A percentile compares a stretch with the other conserved stretches of the same genome.
These are phyloP conservation scores for Tremellales sp. DNA, from an alignment of 1,284 basidiomycete genomes.

Conservation along the genomic window DNA sequence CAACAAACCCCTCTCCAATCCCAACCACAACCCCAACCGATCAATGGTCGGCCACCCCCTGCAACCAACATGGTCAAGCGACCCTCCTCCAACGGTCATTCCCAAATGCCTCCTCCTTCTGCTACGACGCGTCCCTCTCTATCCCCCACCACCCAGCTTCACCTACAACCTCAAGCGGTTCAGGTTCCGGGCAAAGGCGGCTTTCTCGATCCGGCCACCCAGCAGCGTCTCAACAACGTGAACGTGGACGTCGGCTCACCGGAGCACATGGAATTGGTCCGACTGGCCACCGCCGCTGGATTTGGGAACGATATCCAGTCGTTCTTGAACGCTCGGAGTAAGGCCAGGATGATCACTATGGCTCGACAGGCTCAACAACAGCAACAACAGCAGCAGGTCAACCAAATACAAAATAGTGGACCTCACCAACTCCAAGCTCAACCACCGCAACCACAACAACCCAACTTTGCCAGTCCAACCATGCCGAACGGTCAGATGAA, in stretches of 20 bases:
- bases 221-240: constrained; percentile 5
- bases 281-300: constrained; percentile 20
- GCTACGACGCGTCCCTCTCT: constrained; percentile 11
- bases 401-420: constrained; percentile 19
- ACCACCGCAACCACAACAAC: constrained; percentile 2
- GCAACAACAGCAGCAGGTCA: constrained; percentile 13
- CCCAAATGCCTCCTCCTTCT: constrained; percentile 10
- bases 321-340: constrained; percentile 28
- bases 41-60: constrained; percentile 10
- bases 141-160: constrained; percentile 12
- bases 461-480: constrained; percentile 12
- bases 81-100: constrained; percentile 4
- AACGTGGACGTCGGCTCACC: constrained; percentile 17
- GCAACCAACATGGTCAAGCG: constrained; percentile 12
- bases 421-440: constrained; percentile 13
- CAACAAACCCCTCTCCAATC: constrained; percentile 3
- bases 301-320: constrained; percentile 31
- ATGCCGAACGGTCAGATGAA: constrained; percentile 30
- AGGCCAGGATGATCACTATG: constrained; percentile 20
- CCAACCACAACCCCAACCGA: constrained; percentile 3
- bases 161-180: constrained; percentile 1
- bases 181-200: constrained; percentile 14
- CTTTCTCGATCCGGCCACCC: constrained; percentile 10
- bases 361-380: constrained; percentile 26
- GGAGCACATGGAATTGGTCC: constrained; percentile 23